Evolutionary conservation across 2,329 filamentous ascomycete genomes (phyloP).

Genomic region (Talaromyces sp.): DNA sequence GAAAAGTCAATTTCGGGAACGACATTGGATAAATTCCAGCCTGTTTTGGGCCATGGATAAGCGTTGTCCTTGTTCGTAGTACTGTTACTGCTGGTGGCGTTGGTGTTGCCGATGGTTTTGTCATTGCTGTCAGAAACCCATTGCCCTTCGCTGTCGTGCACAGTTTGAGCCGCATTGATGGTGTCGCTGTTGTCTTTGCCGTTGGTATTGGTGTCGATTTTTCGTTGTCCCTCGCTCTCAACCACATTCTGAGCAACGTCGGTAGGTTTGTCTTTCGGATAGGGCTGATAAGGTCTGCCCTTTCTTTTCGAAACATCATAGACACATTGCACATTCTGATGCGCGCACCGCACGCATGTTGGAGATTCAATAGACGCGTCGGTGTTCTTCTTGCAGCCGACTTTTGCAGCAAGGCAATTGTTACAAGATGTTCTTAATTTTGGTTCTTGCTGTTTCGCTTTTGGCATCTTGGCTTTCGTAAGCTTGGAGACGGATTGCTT

Average conservation of each 20-base stretch:
- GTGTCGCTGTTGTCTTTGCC: not conserved
- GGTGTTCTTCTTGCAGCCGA: not conserved
- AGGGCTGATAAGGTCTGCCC: not conserved
- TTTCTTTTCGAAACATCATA: not conserved
- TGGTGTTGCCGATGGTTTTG: not conserved
- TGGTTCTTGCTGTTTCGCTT: not conserved
- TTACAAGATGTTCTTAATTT: not conserved
- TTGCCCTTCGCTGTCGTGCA: not conserved
- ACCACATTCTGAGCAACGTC: not conserved
- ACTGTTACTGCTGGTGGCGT: not conserved
- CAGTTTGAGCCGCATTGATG: not conserved
- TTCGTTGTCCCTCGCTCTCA: not conserved
- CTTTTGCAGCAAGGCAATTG: not conserved
- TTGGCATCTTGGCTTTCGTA: not conserved
- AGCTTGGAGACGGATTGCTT: not conserved
- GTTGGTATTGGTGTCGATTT: not conserved
- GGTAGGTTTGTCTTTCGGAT: not conserved
- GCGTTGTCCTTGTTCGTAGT: not conserved
- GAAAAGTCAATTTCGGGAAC: slow-evolving; percentile 1
- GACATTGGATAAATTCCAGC: not conserved
- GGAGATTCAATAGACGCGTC: not conserved
- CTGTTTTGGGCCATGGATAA: not conserved
- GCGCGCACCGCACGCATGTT: not conserved
- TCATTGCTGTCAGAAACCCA: not conserved
- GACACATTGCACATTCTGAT: not conserved